phyloP scores from a whole-genome alignment of 306 rosid genomes.

The Malus sieversii region DNA sequence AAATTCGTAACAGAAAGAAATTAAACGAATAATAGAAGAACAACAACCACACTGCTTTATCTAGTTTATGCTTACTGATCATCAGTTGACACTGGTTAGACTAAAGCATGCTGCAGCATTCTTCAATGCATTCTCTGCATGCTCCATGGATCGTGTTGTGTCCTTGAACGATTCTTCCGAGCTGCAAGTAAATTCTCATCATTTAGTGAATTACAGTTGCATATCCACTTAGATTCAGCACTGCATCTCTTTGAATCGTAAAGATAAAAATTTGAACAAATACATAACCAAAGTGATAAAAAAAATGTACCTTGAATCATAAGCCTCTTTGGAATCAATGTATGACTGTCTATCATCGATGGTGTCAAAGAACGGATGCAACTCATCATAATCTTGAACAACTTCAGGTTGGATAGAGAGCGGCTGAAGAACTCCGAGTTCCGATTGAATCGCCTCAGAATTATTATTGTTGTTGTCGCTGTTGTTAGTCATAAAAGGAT shows the following conservation, averaged over 20 bases:
- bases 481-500: constrained; percentile 6
- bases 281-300: background rate
- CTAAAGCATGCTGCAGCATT: constrained; percentile 69
- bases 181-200: constrained; percentile 25
- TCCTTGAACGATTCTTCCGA: constrained; percentile 68
- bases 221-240: background rate
- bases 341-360: constrained; percentile 68
- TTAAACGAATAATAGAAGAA: background rate
- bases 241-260: background rate
- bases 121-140: constrained; percentile 57
- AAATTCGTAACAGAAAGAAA: background rate
- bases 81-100: constrained; percentile 60
- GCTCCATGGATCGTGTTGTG: constrained; percentile 42
- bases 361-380: constrained; percentile 52
- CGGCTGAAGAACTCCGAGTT: constrained; percentile 28
- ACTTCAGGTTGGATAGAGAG: constrained; percentile 32
- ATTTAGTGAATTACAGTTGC: background rate
- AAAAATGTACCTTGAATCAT: constrained; percentile 51
- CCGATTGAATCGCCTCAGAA: constrained; percentile 31
- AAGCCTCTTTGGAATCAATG: constrained; percentile 61
- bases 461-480: constrained; percentile 11
- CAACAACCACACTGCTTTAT: background rate
- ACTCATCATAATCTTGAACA: constrained; percentile 56
- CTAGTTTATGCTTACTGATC: constrained; percentile 11
- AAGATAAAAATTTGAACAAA: background rate